Conservation (phyloP, 345 rosid genomes). For the Gossypioides kirkii region DNA sequence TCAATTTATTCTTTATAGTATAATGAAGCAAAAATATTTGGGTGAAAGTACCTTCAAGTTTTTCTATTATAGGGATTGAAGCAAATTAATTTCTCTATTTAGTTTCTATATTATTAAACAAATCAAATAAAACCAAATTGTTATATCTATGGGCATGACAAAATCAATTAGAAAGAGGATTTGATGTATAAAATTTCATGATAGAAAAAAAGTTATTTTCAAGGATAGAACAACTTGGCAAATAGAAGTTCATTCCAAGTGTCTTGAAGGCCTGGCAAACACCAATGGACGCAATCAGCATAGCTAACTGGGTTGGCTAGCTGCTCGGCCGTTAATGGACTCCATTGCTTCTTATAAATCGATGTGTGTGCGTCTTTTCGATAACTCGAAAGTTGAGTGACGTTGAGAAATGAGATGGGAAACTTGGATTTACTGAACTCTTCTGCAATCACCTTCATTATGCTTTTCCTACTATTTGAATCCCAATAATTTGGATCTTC, state of each 20-base stretch:
- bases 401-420: constrained; percentile 76
- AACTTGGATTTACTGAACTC: constrained; percentile 50
- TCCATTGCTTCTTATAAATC: constrained; percentile 91
- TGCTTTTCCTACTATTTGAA: constrained; percentile 56
- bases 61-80: too few relatives aligned
- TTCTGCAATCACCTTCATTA: constrained; percentile 81
- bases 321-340: constrained; percentile 57
- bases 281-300: constrained; percentile 92
- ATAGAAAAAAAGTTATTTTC: neutral
- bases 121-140: too few relatives aligned
- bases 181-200: too few relatives aligned
- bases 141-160: too few relatives aligned
- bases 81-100: too few relatives aligned
- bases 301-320: constrained; percentile 63
- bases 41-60: too few relatives aligned
- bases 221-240: constrained; percentile 75
- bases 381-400: constrained; percentile 73
- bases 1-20: too few relatives aligned
- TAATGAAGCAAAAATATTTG: too few relatives aligned
- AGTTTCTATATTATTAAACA: too few relatives aligned
- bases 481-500: constrained; percentile 79
- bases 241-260: constrained; percentile 92
- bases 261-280: constrained; percentile 90
- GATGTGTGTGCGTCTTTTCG: constrained; percentile 90
- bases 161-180: too few relatives aligned